phyloP scores from a whole-genome alignment of 2,329 filamentous ascomycete genomes.

The Microdochium trichocladiopsis region DNA sequence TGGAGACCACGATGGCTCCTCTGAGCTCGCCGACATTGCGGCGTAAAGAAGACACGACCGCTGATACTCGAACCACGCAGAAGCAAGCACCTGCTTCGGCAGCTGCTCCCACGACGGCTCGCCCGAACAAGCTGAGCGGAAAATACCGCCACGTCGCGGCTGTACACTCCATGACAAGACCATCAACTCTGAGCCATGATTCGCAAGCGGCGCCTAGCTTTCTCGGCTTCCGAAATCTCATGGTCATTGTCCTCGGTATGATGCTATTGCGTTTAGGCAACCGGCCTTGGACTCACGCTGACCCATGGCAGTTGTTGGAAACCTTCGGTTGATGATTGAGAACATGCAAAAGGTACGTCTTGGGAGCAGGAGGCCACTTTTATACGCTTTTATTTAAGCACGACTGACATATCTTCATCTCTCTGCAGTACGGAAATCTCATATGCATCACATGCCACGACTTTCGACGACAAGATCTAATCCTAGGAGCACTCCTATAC shows the following conservation, averaged over 20 bases:
- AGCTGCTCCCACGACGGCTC: too few relatives aligned
- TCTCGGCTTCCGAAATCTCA: constrained; percentile 88
- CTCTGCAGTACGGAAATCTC: constrained; percentile 77
- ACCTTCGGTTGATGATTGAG: constrained; percentile 89
- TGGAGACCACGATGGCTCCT: constrained; percentile 15
- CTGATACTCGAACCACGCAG: neutral
- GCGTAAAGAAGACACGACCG: neutral
- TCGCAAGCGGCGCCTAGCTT: constrained; percentile 71
- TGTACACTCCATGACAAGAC: constrained; percentile 64
- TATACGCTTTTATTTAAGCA: neutral
- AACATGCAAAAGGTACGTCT: constrained; percentile 79
- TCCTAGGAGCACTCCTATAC: constrained; percentile 72
- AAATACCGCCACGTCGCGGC: constrained; percentile 84
- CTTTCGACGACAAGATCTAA: constrained; percentile 70
- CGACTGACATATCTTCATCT: neutral
- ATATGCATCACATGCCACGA: constrained; percentile 90
- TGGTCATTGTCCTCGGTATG: constrained; percentile 85
- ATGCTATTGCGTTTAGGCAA: neutral
- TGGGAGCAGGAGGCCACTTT: neutral
- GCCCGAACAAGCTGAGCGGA: neutral
- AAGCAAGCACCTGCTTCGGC: neutral
- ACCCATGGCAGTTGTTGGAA: constrained; percentile 68
- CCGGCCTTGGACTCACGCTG: constrained; percentile 1
- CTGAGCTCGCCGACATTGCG: neutral
- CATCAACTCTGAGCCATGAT: constrained; percentile 84